Percentiles rank a stretch among this genome's conserved stretches.
These are phyloP conservation scores for Melaleuca quinquenervia DNA, from an alignment of 345 rosid genomes.

Conservation along the genomic window DNA sequence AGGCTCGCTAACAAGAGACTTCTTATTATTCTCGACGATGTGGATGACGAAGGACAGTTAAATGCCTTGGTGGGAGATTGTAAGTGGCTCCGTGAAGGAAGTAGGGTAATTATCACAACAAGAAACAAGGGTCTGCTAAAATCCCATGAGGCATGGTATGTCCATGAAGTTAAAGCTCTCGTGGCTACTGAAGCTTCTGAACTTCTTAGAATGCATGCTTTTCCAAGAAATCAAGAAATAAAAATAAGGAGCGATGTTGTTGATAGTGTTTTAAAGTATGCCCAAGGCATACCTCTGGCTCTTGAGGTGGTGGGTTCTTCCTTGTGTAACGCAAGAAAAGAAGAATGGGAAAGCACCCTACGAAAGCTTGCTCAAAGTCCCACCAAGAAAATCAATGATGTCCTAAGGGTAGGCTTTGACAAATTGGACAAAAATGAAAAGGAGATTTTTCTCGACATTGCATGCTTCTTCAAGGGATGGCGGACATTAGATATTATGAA, in stretches of 20 bases:
- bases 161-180: background rate
- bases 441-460: background rate
- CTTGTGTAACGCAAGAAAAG: background rate
- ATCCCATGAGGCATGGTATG: background rate
- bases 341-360: background rate
- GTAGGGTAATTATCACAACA: background rate
- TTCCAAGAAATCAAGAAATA: background rate
- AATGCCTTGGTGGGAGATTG: background rate
- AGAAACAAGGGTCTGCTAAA: background rate
- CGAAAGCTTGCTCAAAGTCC: background rate
- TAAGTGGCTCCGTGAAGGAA: background rate
- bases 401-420: background rate
- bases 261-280: background rate
- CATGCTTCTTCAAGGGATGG: background rate
- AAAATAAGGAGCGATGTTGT: background rate
- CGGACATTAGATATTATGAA: background rate
- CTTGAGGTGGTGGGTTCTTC: background rate
- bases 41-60: background rate
- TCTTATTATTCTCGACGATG: background rate
- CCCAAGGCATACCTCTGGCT: background rate
- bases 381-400: background rate
- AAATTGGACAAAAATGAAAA: background rate
- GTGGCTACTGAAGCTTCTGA: background rate
- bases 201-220: background rate
- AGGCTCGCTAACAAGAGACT: background rate